Base-by-base conservation (phyloP, 768 basidiomycete species). In the Omphalotus guepiniiformis region DNA sequence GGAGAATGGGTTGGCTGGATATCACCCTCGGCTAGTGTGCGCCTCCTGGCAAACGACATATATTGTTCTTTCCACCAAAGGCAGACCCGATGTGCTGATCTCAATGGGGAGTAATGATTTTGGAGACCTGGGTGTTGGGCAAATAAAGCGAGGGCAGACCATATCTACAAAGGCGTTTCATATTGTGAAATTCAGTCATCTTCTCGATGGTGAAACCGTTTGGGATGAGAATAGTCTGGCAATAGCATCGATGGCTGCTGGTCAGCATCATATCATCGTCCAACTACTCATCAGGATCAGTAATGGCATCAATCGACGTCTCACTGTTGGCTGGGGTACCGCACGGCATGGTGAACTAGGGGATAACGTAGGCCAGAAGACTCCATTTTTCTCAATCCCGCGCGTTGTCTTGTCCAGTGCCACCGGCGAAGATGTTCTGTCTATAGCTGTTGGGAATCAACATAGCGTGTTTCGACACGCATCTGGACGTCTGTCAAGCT, bases 21-120 rank as follows among this genome's bases (percentile, higher is more conserved):
- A 82, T 62, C 54, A 63, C 15, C 65, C 72, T 35, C 74, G 71
- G 25, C 55, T 68, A 21, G 68, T 92, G 13, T 79, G 80, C 12
- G 79, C 84, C 0, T 73, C 82, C 36, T 96, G 93, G 93, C 87
- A 95, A 63, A 90, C 91, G 6, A 82, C 82, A 42, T 91, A 85
- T 56, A 64, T 90, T 37, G 83, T 82, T 2, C 65, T 91, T 12
- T 73, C 76, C 9, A 58, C 55, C 42, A 53, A 60, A 13, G 69
- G 60, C 5, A 58, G 58, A 21, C 58, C 63, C 39, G 86, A 85
- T 53, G 58, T 79, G 3, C 53, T 94, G 23, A 57, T 95, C 19
- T 81, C 92, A 2, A 83, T 93, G 74, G 94, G 94, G 1, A 75
- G 82, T 2, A 76, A 94, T 64, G 92, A 92, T 59, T 92, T 83